Base-by-base conservation (phyloP, 2,329 filamentous ascomycete genomes). In the Seiridium unicorne region DNA sequence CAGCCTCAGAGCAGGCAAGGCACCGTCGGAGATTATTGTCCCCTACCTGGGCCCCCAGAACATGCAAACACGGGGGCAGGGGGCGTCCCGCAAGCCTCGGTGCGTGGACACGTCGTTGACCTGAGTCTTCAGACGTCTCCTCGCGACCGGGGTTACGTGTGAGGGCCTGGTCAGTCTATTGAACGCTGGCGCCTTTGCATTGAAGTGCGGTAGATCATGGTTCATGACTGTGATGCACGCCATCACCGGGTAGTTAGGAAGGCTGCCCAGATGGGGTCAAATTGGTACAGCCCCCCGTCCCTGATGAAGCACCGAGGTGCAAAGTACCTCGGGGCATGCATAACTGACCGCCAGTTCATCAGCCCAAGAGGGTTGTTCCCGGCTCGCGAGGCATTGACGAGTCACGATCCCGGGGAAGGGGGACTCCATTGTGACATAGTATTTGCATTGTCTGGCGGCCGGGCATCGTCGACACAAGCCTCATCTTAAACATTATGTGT, bases 291-390 rank as follows among this genome's bases (percentile, higher is more conserved):
- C 44, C 44, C 55, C 55, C 66, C 61, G 65, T 65, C 64, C 59
- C 55, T 66, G 62, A 63, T 63, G 62, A 51, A 66, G 51, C 51
- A 55, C 32, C 38, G 10, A 40, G 65, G 63, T 64, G 66, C 63
- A 34, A 58, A 54, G 31, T 18, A 35, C 34, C 34, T 36, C 13
- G 44, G 18, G 47, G 38, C 48, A 63, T 71, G 72, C 69, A 72
- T 70, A 72, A 68, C 71, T 81, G 79, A 81, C 79, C 79, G 79
- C 79, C 78, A 81, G 76, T 81, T 81, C 76, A 75, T 75, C 72
- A 70, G 63, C 64, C 68, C 66, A 62, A 68, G 64, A 55, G 34
- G 61, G 60, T 56, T 65, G 62, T 66, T 70, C 67, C 69, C 67
- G 63, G 66, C 62, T 65, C 64, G 64, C 65, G 64, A 61, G 68